Percentiles rank a stretch among this genome's conserved stretches.
These are phyloP conservation scores for Moelleriella libera DNA, from an alignment of 2,329 filamentous ascomycete species.

Conservation along the genomic window DNA sequence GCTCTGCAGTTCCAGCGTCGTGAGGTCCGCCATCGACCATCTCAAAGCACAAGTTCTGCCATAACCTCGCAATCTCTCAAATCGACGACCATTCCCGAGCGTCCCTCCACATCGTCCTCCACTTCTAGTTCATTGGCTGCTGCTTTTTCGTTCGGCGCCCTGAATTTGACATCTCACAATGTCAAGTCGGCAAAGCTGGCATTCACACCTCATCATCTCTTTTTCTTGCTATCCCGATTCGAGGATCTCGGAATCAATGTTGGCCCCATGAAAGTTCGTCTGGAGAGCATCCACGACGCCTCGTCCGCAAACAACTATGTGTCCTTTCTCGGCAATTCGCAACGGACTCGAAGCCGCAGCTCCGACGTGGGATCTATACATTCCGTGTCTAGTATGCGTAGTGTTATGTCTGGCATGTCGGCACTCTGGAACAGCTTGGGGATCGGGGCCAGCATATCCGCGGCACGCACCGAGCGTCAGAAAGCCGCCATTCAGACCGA, in stretches of 20 bases:
- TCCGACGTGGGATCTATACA: constrained; percentile 85
- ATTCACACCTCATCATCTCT: constrained; percentile 89
- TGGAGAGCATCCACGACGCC: constrained; percentile 88
- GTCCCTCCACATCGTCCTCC: constrained; percentile 51
- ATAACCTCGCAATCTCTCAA: constrained; percentile 32
- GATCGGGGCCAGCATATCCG: constrained; percentile 63
- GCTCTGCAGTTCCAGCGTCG: constrained; percentile 70
- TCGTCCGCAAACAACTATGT: constrained; percentile 84
- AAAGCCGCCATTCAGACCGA: constrained; percentile 76
- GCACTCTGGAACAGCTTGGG: constrained; percentile 83
- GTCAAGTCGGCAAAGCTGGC: constrained; percentile 85
- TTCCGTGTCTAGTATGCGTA: constrained; percentile 91
- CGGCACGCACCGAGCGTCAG: constrained; percentile 76
- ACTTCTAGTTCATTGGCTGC: constrained; percentile 66
- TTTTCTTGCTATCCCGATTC: constrained; percentile 89
- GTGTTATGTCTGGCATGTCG: constrained; percentile 95
- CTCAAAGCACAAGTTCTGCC: constrained; percentile 48
- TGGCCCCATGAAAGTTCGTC: constrained; percentile 87
- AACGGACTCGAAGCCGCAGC: constrained; percentile 62
- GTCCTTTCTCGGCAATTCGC: constrained; percentile 72
- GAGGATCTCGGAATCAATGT: constrained; percentile 84
- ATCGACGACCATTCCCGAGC: constrained; percentile 38
- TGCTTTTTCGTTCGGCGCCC: constrained; percentile 71
- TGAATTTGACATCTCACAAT: constrained; percentile 72
- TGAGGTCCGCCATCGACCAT: constrained; percentile 56